Percentiles rank a stretch among this genome's conserved stretches.
phyloP scores from a whole-genome alignment of 805 yeast species.

The Wickerhamiella vanderwaltii region DNA sequence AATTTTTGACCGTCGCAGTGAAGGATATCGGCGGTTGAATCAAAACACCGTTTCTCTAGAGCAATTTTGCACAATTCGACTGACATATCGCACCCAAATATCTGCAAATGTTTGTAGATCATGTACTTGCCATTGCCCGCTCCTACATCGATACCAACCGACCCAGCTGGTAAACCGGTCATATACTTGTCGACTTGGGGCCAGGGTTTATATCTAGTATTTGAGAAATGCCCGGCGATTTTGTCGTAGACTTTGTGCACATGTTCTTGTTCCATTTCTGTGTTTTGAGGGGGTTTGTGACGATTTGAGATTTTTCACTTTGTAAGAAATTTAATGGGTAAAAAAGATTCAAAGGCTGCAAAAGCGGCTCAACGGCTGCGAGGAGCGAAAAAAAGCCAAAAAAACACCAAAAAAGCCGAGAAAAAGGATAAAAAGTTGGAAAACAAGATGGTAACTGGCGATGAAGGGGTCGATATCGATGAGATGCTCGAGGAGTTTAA shows the following conservation, averaged over 20 bases:
- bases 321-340: conserved; percentile 52
- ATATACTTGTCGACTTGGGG: conserved; percentile 78
- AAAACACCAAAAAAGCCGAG: conserved; percentile 63
- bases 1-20: conserved; percentile 70
- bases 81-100: conserved; percentile 49
- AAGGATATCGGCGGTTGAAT: conserved; percentile 42
- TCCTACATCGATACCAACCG: conserved; percentile 84
- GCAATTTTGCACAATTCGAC: conserved; percentile 29
- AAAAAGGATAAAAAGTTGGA: conserved; percentile 60
- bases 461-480: conserved; percentile 78
- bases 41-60: conserved; percentile 46
- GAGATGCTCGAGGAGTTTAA: conserved; percentile 67
- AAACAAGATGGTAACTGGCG: conserved; percentile 47
- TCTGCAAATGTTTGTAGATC: conserved; percentile 49
- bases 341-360: conserved; percentile 66
- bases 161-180: conserved; percentile 35
- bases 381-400: conserved; percentile 67
- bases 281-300: not conserved
- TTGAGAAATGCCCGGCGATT: conserved; percentile 86
- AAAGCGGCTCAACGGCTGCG: conserved; percentile 89
- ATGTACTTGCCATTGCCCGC: conserved; percentile 96
- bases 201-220: conserved; percentile 95
- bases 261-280: conserved; percentile 50
- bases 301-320: not conserved
- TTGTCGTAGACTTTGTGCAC: conserved; percentile 92